phyloP scores from a whole-genome alignment of 768 basidiomycete genomes.

The Xanthoconium stramineum region DNA sequence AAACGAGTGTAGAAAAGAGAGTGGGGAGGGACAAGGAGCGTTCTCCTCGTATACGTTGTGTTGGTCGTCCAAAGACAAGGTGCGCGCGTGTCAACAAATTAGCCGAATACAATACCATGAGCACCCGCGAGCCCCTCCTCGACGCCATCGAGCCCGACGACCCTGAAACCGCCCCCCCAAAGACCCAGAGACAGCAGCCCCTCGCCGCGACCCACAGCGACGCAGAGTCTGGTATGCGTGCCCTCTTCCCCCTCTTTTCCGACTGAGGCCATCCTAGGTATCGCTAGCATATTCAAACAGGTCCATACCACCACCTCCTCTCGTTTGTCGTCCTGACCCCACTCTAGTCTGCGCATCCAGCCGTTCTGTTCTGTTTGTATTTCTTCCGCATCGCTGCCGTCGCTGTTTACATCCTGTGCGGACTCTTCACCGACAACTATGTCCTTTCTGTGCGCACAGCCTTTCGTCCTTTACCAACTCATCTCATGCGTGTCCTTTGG shows the following conservation, averaged over 20 bases:
- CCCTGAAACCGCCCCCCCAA: constrained; percentile 32
- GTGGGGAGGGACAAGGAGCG: neutral
- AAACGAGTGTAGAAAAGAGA: constrained; percentile 14
- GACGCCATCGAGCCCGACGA: constrained; percentile 90
- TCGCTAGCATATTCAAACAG: constrained; percentile 76
- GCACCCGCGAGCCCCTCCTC: constrained; percentile 60
- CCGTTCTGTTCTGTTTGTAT: constrained; percentile 84
- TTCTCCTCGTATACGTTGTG: constrained; percentile 12
- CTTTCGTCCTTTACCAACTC: neutral
- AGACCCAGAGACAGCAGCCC: constrained; percentile 36
- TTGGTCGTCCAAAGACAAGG: constrained; percentile 11
- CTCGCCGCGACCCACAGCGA: constrained; percentile 60
- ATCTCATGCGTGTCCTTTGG: neutral
- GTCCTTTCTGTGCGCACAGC: constrained; percentile 75
- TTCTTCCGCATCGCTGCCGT: constrained; percentile 88
- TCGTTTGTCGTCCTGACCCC: constrained; percentile 12
- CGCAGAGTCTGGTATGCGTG: constrained; percentile 65
- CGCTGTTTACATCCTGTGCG: constrained; percentile 88
- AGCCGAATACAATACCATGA: constrained; percentile 39
- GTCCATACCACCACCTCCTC: constrained; percentile 34
- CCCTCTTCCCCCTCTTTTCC: neutral
- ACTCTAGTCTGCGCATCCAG: constrained; percentile 70
- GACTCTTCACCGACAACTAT: constrained; percentile 85
- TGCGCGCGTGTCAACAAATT: constrained; percentile 12
- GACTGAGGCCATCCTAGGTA: constrained; percentile 38